A percentile compares a stretch with the other conserved stretches of the same genome.
These are phyloP conservation scores for Geosmithia putterillii DNA, from an alignment of 2,329 filamentous ascomycete genomes.

Conservation along the genomic window DNA sequence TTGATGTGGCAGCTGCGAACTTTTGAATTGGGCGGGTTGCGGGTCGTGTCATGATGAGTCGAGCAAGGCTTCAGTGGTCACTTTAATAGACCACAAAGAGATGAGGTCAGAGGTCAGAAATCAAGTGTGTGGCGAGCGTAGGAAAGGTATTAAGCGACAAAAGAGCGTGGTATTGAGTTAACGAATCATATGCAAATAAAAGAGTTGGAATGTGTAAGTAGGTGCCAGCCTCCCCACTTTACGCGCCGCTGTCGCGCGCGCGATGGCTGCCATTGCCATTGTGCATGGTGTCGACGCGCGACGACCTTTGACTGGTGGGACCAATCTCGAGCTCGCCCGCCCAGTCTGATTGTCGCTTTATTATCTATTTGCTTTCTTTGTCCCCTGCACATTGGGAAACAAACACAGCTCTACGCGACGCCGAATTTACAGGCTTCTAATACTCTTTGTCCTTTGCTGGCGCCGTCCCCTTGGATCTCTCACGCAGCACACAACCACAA, in stretches of 20 bases:
- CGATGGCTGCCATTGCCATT: neutral
- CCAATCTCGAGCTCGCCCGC: neutral
- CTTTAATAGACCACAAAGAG: neutral
- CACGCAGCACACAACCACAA: neutral
- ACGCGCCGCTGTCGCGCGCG: conserved; percentile 6
- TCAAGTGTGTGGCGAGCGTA: neutral
- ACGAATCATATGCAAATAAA: neutral
- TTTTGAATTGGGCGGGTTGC: conserved; percentile 37
- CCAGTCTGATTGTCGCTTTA: neutral
- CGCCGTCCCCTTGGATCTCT: too few species aligned
- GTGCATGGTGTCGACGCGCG: neutral
- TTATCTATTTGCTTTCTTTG: neutral
- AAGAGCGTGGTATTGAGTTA: neutral
- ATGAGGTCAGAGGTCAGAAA: neutral
- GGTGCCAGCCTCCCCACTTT: conserved; percentile 9
- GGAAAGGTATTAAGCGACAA: neutral
- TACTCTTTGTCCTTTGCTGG: neutral
- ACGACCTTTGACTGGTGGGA: neutral
- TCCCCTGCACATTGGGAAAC: neutral
- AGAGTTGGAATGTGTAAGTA: neutral
- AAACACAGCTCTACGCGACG: neutral
- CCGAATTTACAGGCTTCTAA: neutral
- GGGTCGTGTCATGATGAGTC: conserved; percentile 10
- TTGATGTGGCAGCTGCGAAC: conserved; percentile 39
- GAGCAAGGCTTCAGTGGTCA: neutral